Percentiles rank a stretch among this genome's conserved stretches.
These are phyloP conservation scores for Hypoxylon rubiginosum DNA, from an alignment of 2,329 filamentous ascomycete genomes.

Conservation along the genomic window DNA sequence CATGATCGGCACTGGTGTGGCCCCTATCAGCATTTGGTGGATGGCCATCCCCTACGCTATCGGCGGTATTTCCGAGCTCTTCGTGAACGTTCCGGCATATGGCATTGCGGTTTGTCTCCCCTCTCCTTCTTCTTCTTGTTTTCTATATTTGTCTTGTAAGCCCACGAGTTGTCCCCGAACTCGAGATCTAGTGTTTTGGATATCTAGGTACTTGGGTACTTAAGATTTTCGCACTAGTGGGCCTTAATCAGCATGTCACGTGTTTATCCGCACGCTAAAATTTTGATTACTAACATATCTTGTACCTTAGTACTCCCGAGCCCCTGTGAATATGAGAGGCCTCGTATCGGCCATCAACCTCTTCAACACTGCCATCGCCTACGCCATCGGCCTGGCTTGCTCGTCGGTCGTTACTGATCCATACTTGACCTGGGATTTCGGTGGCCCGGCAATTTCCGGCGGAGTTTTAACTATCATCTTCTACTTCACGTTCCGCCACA, in stretches of 20 bases:
- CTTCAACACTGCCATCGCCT: conserved; percentile 61
- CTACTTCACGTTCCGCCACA: conserved; percentile 62
- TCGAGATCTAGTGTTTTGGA: no score
- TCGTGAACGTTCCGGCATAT: conserved; percentile 65
- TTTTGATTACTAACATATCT: not conserved
- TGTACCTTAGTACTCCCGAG: conserved; percentile 66
- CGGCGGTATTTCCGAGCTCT: conserved; percentile 65
- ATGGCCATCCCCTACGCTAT: conserved; percentile 67
- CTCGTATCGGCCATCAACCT: conserved; percentile 65
- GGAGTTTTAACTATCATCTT: conserved; percentile 60
- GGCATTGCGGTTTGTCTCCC: conserved; percentile 44
- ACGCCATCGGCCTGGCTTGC: conserved; percentile 60
- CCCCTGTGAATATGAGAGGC: conserved; percentile 65
- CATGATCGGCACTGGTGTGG: conserved; percentile 54
- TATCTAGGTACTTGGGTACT: no score
- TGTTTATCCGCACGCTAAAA: no score
- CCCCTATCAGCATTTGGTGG: conserved; percentile 67
- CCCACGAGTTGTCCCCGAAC: no score
- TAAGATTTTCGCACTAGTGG: no score
- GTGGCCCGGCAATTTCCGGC: conserved; percentile 62
- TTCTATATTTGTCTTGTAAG: no score
- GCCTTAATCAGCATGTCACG: no score
- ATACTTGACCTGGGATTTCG: conserved; percentile 64
- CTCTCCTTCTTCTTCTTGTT: not conserved
- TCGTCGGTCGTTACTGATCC: conserved; percentile 63